Base-by-base conservation (phyloP, 1,284 basidiomycete genomes). In the Cryptococcus wingfieldii region DNA sequence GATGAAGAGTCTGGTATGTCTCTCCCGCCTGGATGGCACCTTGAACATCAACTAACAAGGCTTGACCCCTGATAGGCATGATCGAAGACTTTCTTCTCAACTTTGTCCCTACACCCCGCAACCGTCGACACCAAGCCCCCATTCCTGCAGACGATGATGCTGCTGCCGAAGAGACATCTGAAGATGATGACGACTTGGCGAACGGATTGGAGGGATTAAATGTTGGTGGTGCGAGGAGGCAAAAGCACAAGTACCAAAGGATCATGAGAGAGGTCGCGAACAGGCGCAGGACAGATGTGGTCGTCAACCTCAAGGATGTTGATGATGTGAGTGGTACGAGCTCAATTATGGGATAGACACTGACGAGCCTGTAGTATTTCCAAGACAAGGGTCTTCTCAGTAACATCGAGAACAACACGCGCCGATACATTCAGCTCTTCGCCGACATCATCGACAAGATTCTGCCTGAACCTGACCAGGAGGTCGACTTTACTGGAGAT, bases 231-330 rank as follows among this genome's bases (percentile, higher is more conserved):
- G 18, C 47, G 19, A 38, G 52, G 51, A 64, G 67, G 60, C 79
- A 72, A 59, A 71, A 80, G 47, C 74, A 86, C 23, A 95, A 97
- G 78, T 98, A 98, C 75, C 88, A 93, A 83, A 81, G 83, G 51
- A 89, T 94, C 70, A 80, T 98, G 75, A 89, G 94, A 87, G 83
- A 83, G 52, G 88, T 98, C 59, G 90, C 94, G 50, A 96, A 98
- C 76, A 84, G 95, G 46, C 70, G 74, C 59, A 65, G 67, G 23
- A 60, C 68, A 10, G 70, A 76, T 57, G 62, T 78, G 8, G 60
- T 72, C n/a, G 68, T 79, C 44, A 77, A 79, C 58, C 62, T 80
- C 18, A 69, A 68, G 16, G 78, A 80, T 62, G 52, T 79, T 47
- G 64, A 69, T 28, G 59, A 71, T 54, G 77, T 75, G 41, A 56